Evolutionary conservation across 345 rosid genomes (phyloP).

Genomic region (Brassica nigra): DNA sequence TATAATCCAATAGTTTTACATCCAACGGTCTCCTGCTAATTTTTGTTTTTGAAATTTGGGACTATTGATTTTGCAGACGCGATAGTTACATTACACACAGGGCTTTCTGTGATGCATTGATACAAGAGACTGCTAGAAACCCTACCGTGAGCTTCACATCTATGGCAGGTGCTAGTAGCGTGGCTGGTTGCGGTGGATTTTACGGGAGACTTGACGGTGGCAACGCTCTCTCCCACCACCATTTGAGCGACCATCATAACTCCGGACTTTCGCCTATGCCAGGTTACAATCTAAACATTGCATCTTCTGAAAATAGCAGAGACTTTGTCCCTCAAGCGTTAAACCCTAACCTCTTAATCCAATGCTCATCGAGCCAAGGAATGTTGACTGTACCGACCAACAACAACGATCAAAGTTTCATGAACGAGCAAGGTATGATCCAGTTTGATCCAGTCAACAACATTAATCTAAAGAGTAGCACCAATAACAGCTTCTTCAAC

Average conservation of each 20-base stretch:
- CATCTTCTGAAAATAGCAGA: slow-evolving; percentile 31
- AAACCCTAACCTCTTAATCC: slow-evolving; percentile 54
- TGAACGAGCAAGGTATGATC: slow-evolving; percentile 36
- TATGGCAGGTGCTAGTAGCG: slow-evolving; percentile 19
- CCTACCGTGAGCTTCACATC: slow-evolving; percentile 55
- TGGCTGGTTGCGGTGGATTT: slow-evolving; percentile 16
- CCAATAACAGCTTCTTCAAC: slow-evolving; percentile 52
- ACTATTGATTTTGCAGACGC: slow-evolving; percentile 51
- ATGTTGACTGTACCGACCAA: slow-evolving; percentile 17
- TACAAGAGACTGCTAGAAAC: slow-evolving; percentile 73
- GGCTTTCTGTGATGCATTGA: slow-evolving; percentile 84
- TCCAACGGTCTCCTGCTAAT: background rate
- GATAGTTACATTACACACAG: slow-evolving; percentile 90
- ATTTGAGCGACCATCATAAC: slow-evolving; percentile 40
- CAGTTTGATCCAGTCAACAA: slow-evolving; percentile 39
- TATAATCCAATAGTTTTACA: slow-evolving; percentile 1
- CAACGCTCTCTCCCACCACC: slow-evolving; percentile 32
- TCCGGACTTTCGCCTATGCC: slow-evolving; percentile 27
- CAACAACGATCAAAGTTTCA: slow-evolving; percentile 38
- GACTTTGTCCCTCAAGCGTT: slow-evolving; percentile 46
- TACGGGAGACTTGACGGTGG: slow-evolving; percentile 57
- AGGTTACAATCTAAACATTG: slow-evolving; percentile 40
- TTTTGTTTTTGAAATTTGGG: background rate
- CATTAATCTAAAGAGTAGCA: slow-evolving; percentile 33
- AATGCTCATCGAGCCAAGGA: slow-evolving; percentile 42